Conservation (phyloP, 805 yeast species). For the Teunomyces barrocoloradensis region DNA sequence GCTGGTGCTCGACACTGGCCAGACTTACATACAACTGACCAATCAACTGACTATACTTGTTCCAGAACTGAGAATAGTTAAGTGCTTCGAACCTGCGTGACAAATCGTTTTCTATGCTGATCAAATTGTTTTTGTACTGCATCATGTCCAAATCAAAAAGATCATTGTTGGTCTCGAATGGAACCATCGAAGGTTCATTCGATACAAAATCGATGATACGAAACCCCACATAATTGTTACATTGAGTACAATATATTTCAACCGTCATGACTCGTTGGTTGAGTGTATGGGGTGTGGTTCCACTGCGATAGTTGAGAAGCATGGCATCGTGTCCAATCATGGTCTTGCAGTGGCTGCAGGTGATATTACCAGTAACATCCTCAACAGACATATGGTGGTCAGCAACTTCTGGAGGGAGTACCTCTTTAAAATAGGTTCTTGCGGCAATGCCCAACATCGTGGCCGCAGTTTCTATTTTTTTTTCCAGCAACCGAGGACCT, state of each 20-base stretch:
- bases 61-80: background rate
- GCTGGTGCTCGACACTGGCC: background rate
- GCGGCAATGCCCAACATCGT: background rate
- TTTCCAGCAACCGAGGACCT: background rate
- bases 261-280: background rate
- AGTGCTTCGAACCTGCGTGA: background rate
- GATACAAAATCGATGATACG: conserved; percentile 9
- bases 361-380: background rate
- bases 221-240: conserved; percentile 11
- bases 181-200: conserved; percentile 2
- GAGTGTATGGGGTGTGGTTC: background rate
- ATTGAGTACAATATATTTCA: background rate
- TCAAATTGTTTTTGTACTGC: conserved; percentile 9
- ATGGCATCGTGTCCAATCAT: background rate
- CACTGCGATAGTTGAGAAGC: background rate
- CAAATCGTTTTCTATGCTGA: conserved; percentile 10
- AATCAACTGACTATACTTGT: background rate
- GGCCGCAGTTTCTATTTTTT: background rate
- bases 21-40: conserved; percentile 1
- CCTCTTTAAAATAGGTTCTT: background rate
- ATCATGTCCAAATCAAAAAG: conserved; percentile 7
- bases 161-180: background rate
- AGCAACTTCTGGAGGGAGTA: background rate
- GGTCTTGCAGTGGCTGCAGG: background rate
- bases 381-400: background rate